Conservation (phyloP, 2,329 filamentous ascomycete genomes). For the Penicillium olsonii region DNA sequence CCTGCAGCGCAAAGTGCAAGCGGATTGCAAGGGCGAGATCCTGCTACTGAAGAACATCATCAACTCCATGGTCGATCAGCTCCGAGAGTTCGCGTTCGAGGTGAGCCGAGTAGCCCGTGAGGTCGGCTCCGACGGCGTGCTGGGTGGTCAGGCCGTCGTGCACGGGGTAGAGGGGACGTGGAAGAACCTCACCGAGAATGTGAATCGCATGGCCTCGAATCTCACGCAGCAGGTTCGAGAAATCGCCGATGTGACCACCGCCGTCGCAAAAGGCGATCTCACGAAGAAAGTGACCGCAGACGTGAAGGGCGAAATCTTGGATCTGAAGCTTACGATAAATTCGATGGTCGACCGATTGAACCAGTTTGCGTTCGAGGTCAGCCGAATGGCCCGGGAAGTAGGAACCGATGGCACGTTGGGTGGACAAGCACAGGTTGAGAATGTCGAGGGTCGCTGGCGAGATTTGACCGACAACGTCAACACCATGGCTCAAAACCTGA, state of each 20-base stretch:
- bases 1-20: slow-evolving; percentile 90
- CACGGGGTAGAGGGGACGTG: slow-evolving; percentile 94
- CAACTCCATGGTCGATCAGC: slow-evolving; percentile 95
- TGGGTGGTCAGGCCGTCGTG: slow-evolving; percentile 89
- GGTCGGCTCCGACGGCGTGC: slow-evolving; percentile 87
- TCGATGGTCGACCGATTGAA: slow-evolving; percentile 64
- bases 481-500: slow-evolving; percentile 63
- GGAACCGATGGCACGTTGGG: slow-evolving; percentile 62
- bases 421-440: slow-evolving; percentile 61
- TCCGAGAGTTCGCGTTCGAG: slow-evolving; percentile 91
- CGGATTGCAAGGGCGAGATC: slow-evolving; percentile 84
- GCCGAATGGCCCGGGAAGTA: slow-evolving; percentile 62
- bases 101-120: slow-evolving; percentile 91
- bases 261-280: slow-evolving; percentile 86
- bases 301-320: slow-evolving; percentile 85
- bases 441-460: slow-evolving; percentile 64
- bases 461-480: slow-evolving; percentile 65
- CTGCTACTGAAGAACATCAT: slow-evolving; percentile 92
- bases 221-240: slow-evolving; percentile 93
- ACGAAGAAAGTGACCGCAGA: slow-evolving; percentile 92
- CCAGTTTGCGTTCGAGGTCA: slow-evolving; percentile 63
- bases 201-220: slow-evolving; percentile 97
- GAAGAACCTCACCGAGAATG: slow-evolving; percentile 87
- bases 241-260: slow-evolving; percentile 91
- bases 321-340: slow-evolving; percentile 82